Conservation (phyloP, 2,329 filamentous ascomycete genomes). For the Arthrobotrys sinensis region DNA sequence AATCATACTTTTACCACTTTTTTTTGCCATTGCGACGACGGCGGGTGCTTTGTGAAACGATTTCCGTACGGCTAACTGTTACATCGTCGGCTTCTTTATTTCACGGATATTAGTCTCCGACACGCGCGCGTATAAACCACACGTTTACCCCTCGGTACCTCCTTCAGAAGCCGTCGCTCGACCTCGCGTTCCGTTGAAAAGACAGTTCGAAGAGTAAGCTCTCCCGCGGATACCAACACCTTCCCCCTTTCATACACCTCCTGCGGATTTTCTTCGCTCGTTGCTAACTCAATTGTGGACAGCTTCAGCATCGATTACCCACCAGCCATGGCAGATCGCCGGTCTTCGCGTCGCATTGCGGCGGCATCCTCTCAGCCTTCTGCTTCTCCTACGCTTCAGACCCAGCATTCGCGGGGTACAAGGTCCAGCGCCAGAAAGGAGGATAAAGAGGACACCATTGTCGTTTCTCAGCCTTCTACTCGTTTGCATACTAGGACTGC, state of each 20-base stretch:
- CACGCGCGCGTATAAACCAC: conserved; percentile 57
- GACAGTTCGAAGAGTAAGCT: conserved; percentile 51
- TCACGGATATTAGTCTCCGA: conserved; percentile 46
- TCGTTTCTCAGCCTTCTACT: conserved; percentile 36
- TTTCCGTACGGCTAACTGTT: conserved; percentile 12
- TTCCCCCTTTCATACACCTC: conserved; percentile 3
- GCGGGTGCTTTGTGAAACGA: conserved; percentile 41
- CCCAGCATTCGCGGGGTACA: conserved; percentile 43
- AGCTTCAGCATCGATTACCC: conserved; percentile 44
- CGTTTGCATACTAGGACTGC: conserved; percentile 53
- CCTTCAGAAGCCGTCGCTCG: conserved; percentile 27
- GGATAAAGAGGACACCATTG: conserved; percentile 33
- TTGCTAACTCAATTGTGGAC: conserved; percentile 16
- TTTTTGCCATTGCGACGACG: conserved; percentile 1
- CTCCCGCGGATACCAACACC: conserved; percentile 1
- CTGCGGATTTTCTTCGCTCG: background rate
- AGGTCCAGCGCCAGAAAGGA: conserved; percentile 40
- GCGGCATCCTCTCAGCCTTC: conserved; percentile 48
- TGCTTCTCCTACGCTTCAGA: conserved; percentile 22
- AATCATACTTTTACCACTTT: background rate
- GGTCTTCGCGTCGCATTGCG: conserved; percentile 58
- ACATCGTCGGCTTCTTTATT: conserved; percentile 20
- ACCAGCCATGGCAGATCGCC: conserved; percentile 50
- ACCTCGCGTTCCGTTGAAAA: conserved; percentile 45
- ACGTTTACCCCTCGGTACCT: conserved; percentile 23